phyloP scores from a whole-genome alignment of 345 rosid species.

The Camelina hispida region DNA sequence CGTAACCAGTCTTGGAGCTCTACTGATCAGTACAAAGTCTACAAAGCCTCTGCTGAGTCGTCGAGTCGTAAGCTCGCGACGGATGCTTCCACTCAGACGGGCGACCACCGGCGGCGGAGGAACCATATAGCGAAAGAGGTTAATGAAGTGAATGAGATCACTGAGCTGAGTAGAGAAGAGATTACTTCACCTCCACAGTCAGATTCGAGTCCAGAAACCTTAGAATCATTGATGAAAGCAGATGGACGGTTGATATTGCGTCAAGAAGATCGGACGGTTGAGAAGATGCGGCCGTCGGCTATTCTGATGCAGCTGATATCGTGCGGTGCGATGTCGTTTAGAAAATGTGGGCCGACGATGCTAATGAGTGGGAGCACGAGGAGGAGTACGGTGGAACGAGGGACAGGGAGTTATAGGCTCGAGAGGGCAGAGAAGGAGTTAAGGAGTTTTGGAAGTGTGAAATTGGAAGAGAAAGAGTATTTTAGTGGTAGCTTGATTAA shows the following conservation, averaged over 20 bases:
- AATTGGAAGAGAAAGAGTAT: constrained; percentile 69
- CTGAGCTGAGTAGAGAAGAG: constrained; percentile 67
- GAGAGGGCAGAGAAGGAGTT: constrained; percentile 47
- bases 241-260: constrained; percentile 57
- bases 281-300: constrained; percentile 65
- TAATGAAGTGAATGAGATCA: constrained; percentile 41
- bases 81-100: constrained; percentile 84
- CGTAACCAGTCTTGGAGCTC: constrained; percentile 78
- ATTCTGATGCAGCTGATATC: constrained; percentile 85
- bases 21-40: constrained; percentile 64
- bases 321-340: constrained; percentile 77
- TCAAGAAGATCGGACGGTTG: constrained; percentile 48
- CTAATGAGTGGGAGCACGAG: constrained; percentile 55
- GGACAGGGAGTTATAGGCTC: constrained; percentile 43
- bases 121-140: constrained; percentile 29
- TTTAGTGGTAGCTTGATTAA: constrained; percentile 84
- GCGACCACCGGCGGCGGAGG: constrained; percentile 56
- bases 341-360: constrained; percentile 54
- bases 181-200: constrained; percentile 74
- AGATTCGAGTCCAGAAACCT: constrained; percentile 82
- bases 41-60: constrained; percentile 53
- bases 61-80: constrained; percentile 51
- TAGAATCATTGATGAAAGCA: constrained; percentile 70
- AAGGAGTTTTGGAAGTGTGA: constrained; percentile 50
- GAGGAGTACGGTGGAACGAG: constrained; percentile 51